phyloP scores from a whole-genome alignment of 108 stramenopile species.

The Parietichytrium sp. region DNA sequence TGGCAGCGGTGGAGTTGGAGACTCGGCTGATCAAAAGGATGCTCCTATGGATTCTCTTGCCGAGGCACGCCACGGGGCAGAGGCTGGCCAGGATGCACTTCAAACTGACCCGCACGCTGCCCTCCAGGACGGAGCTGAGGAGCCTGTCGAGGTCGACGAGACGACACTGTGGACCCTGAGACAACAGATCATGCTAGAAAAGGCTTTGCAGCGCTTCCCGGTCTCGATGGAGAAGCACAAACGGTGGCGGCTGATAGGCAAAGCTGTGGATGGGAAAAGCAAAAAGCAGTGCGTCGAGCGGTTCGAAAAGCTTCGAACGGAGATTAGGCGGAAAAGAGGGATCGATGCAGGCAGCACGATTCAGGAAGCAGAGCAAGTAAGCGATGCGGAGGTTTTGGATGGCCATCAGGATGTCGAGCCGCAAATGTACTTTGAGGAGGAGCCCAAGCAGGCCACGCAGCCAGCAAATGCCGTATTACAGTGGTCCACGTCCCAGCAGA shows the following conservation, averaged over 20 bases:
- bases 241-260: background rate
- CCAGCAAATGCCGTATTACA: slow-evolving; percentile 16
- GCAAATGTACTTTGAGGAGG: slow-evolving; percentile 4
- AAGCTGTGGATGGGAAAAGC: background rate
- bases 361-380: background rate
- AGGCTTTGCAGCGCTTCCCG: background rate
- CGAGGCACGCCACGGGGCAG: background rate
- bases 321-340: too few relatives aligned
- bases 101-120: background rate
- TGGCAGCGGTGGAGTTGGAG: too few relatives aligned
- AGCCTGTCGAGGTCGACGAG: too few relatives aligned
- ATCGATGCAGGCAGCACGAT: background rate
- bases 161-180: slow-evolving; percentile 9
- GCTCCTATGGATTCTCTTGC: too few relatives aligned
- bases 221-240: slow-evolving; percentile 26
- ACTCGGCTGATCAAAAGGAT: too few relatives aligned
- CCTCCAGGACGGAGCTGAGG: too few relatives aligned
- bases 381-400: too few relatives aligned
- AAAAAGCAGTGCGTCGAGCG: background rate
- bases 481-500: slow-evolving; percentile 89
- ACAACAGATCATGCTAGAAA: slow-evolving; percentile 11
- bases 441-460: background rate
- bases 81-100: background rate
- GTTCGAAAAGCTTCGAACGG: background rate
- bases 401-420: too few relatives aligned